Evolutionary conservation across 257 asterid species (phyloP), one percentile per base, ranked within the genome.

Genomic region (Solanum lycopersicoides): DNA sequence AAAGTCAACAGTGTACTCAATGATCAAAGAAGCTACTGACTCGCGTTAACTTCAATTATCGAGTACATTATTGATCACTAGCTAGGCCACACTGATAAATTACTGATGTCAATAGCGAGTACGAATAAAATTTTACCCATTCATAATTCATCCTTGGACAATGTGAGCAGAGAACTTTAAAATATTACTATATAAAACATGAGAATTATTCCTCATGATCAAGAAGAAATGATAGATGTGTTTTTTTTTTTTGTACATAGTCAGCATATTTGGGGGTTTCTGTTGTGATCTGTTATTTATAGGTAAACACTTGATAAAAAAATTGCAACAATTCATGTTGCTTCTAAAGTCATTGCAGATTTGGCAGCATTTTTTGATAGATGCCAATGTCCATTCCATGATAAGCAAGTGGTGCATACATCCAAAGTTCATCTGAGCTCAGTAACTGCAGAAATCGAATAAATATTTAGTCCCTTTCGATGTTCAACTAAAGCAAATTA

Each of bases 381-480:
- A 91, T 85, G 4, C 95, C 98, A 7, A 94, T 91, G 88, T 95
- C 98, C 93, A 95, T 94, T 87, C 98, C 99, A 77, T 94, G 94
- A 92, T 95, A 92, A 82, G 96, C 98, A 75, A 95, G 91, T 28
- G 99, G 99, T 47, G 99, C 98, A 93, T 93, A 96, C 99, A 96
- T 96, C 99, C 99, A 96, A 88, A 72, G 69, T 28, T 96, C 97
- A 89, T 96, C 98, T 9, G 99, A 94, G 89, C 99, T 94, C 86
- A 96, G 90, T 88, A 96, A 89, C 99, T 96, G 94, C 89, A 87
- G 65, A 20, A 80, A 16, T 30, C 41, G 23, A 37, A 7, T 12
- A 50, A 32, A 82, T 32, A 79, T 28, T 28, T 79, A 79, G 5
- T 79, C 9, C 20, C 28, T 2, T 30, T 3, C 6, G 15, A 1